Conservation (phyloP, 1,284 basidiomycete genomes). For the Leccinum angustisporum region DNA sequence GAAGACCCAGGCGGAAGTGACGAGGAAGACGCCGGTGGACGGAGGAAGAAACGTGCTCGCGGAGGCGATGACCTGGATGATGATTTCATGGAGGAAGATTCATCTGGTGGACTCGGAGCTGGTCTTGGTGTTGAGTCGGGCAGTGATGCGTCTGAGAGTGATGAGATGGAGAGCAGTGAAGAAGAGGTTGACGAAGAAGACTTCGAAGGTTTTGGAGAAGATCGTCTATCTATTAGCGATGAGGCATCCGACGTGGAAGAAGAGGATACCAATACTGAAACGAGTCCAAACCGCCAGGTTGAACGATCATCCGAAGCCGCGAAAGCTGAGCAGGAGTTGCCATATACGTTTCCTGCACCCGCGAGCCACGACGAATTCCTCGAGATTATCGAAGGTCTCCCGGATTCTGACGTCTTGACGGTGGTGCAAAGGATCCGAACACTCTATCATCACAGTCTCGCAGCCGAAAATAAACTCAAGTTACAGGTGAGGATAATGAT, state of each 20-base stretch:
- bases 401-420: slow-evolving; percentile 72
- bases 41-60: slow-evolving; percentile 46
- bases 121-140: slow-evolving; percentile 43
- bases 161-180: slow-evolving; percentile 41
- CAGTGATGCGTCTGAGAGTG: slow-evolving; percentile 23
- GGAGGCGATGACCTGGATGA: slow-evolving; percentile 91
- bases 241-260: slow-evolving; percentile 36
- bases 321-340: slow-evolving; percentile 59
- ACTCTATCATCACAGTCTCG: slow-evolving; percentile 89
- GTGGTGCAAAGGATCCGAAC: slow-evolving; percentile 92
- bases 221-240: slow-evolving; percentile 35
- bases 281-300: slow-evolving; percentile 33
- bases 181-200: slow-evolving; percentile 40
- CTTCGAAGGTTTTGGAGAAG: slow-evolving; percentile 37
- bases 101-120: slow-evolving; percentile 47
- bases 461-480: slow-evolving; percentile 89
- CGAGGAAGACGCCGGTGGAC: slow-evolving; percentile 48
- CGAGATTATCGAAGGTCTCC: slow-evolving; percentile 70
- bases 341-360: slow-evolving; percentile 92
- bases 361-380: slow-evolving; percentile 86
- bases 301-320: slow-evolving; percentile 34
- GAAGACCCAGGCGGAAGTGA: slow-evolving; percentile 63
- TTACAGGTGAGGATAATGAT: slow-evolving; percentile 61
- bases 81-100: slow-evolving; percentile 70
- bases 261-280: slow-evolving; percentile 45